Conservation (phyloP, 169 alveolate species). For the Plasmodium gallinaceum region DNA sequence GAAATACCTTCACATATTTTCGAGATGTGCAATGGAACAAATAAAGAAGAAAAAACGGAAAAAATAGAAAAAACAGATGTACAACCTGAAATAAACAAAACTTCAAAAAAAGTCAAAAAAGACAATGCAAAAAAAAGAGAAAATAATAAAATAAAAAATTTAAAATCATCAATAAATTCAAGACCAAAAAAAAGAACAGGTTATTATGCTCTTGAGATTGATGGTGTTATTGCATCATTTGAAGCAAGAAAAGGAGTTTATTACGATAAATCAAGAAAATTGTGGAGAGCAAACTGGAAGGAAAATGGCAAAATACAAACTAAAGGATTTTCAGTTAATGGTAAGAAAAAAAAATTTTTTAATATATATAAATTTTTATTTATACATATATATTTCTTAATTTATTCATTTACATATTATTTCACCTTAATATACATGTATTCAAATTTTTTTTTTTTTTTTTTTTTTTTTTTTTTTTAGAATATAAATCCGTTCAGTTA, state of each 20-base stretch:
- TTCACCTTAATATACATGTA: not conserved
- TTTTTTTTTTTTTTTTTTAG: conserved; percentile 19
- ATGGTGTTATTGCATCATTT: conserved; percentile 72
- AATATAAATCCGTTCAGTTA: conserved; percentile 64
- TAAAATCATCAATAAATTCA: conserved; percentile 19
- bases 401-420: not conserved
- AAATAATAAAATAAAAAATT: conserved; percentile 23
- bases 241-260: conserved; percentile 76
- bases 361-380: not conserved
- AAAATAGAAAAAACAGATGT: not conserved
- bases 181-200: conserved; percentile 68
- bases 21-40: conserved; percentile 14
- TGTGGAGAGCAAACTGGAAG: conserved; percentile 78
- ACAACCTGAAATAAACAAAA: not conserved
- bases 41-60: not conserved
- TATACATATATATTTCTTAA: not conserved
- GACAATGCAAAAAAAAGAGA: conserved; percentile 5
- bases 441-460: not conserved
- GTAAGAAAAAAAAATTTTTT: conserved; percentile 15
- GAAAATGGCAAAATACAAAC: conserved; percentile 75
- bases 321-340: conserved; percentile 76
- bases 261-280: conserved; percentile 65
- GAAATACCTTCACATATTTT: conserved; percentile 54
- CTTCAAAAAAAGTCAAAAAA: conserved; percentile 11
- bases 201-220: conserved; percentile 63